Base-by-base conservation (phyloP, 768 basidiomycete genomes). In the Boletus subparvulus region DNA sequence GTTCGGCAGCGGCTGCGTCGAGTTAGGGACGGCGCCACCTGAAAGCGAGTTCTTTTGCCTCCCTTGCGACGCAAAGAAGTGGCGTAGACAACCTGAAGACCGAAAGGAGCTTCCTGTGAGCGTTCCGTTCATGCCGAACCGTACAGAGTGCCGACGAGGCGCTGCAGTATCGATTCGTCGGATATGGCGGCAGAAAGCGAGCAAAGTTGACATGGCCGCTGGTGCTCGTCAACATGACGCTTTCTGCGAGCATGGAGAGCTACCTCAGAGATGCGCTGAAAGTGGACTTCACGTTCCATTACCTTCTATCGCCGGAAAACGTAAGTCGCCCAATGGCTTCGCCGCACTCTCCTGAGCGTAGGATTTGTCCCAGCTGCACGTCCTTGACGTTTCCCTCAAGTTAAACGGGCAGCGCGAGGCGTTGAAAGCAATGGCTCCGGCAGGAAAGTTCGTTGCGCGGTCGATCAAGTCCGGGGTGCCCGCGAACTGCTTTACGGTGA, bases 121-220 rank as follows among this genome's bases (percentile, higher is more conserved):
- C 12, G 14, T 1, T n/a, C 4, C 9, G 16, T 28, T 14, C 6
- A 1, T 4, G 14, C 7, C 28, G 24, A 26, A 14, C 13, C 21
- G 21, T 21, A 21, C 21, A 21, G 30, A 32, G 1, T 32, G 4
- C 10, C 2, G 26, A 28, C 4, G 21, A 21, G 16, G 30, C 16
- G 5, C 10, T 3, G 1, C 12, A 24, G 50, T 51, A 42, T 33
- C 6, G 14, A 0, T 51, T 52, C 5, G 11, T 24, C 4, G 30
- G 50, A 4, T 52, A 43, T 21, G 11, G 6, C 0, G 32, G 32
- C 0, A 52, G 41, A 24, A 52, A 26, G 19, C 30, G 32, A 21
- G 54, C 54, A 1, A 48, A 54, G 33, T 17, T 55, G 3, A 55
- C 46, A 2, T 48, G 47, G 54, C 54, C 47, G 3, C 39, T 55